These are phyloP conservation scores for Fusarium mexicanum DNA, from an alignment of 2,329 filamentous ascomycete genomes.

Conservation along the genomic window DNA sequence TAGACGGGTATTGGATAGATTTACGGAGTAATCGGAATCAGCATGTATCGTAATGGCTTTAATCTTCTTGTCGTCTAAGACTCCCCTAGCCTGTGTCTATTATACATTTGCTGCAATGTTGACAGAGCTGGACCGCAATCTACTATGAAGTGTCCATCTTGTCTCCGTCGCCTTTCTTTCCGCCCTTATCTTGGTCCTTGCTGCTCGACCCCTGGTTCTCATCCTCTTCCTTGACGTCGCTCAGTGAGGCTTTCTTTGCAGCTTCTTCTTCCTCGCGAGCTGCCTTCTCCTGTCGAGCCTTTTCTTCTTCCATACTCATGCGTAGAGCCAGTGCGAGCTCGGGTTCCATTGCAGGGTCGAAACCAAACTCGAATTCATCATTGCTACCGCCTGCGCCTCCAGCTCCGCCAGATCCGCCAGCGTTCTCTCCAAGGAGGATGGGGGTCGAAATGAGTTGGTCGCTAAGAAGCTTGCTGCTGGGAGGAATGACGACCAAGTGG, in stretches of 20 bases:
- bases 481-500: slow-evolving; percentile 88
- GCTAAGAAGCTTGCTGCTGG: slow-evolving; percentile 89
- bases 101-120: slow-evolving; percentile 48
- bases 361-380: slow-evolving; percentile 78
- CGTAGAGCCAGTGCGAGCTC: slow-evolving; percentile 93
- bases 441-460: slow-evolving; percentile 91
- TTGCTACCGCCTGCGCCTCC: slow-evolving; percentile 69
- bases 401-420: slow-evolving; percentile 63
- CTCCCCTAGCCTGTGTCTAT: slow-evolving; percentile 41
- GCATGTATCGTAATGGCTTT: slow-evolving; percentile 40
- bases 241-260: slow-evolving; percentile 78
- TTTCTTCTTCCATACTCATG: slow-evolving; percentile 99
- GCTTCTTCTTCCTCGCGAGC: slow-evolving; percentile 79
- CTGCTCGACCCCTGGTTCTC: slow-evolving; percentile 70
- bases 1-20: slow-evolving; percentile 38
- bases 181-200: slow-evolving; percentile 72
- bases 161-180: slow-evolving; percentile 72
- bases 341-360: slow-evolving; percentile 91
- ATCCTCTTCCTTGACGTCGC: slow-evolving; percentile 83
- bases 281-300: slow-evolving; percentile 88
- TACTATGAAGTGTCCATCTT: slow-evolving; percentile 88
- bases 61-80: slow-evolving; percentile 42
- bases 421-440: slow-evolving; percentile 86
- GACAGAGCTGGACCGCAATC: slow-evolving; percentile 40
- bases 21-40: slow-evolving; percentile 20